Evolutionary conservation across 805 yeast genomes (phyloP).

Genomic region (Suhomyces tanzawaensis): DNA sequence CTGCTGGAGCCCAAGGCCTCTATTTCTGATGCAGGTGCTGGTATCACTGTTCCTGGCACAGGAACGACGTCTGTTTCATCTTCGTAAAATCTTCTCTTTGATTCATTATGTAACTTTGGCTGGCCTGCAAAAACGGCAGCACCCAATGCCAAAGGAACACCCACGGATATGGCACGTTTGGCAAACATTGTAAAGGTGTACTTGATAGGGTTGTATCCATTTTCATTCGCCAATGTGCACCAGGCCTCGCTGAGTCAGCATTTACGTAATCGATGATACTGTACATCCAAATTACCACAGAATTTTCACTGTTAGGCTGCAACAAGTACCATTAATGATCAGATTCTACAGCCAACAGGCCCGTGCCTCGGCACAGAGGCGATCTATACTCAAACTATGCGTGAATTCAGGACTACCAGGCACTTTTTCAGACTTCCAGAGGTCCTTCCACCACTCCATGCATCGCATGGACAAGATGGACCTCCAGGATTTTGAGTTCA

Average conservation of each 20-base stretch:
- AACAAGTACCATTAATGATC: neutral
- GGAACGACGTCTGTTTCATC: constrained; percentile 47
- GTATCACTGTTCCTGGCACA: constrained; percentile 48
- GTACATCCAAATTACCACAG: neutral
- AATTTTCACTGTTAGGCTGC: neutral
- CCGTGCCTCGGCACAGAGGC: neutral
- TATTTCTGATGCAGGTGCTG: constrained; percentile 42
- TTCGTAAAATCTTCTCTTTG: constrained; percentile 47
- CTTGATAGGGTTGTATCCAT: neutral
- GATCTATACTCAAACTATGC: neutral
- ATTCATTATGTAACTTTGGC: constrained; percentile 10
- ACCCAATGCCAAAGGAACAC: constrained; percentile 1
- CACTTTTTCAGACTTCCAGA: neutral
- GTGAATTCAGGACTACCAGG: neutral
- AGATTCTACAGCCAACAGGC: neutral
- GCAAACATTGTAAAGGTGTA: constrained; percentile 1
- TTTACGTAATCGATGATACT: neutral
- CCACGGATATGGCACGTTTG: constrained; percentile 1
- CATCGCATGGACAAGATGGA: neutral
- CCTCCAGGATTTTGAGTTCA: constrained; percentile 1
- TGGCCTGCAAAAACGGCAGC: neutral
- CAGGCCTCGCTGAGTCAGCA: neutral
- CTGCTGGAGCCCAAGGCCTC: constrained; percentile 46
- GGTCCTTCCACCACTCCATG: neutral
- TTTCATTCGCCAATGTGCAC: neutral